Percentiles rank a stretch among this genome's conserved stretches.
phyloP scores from a whole-genome alignment of 148 eudicot genomes.

The Rhododendron vialii region DNA sequence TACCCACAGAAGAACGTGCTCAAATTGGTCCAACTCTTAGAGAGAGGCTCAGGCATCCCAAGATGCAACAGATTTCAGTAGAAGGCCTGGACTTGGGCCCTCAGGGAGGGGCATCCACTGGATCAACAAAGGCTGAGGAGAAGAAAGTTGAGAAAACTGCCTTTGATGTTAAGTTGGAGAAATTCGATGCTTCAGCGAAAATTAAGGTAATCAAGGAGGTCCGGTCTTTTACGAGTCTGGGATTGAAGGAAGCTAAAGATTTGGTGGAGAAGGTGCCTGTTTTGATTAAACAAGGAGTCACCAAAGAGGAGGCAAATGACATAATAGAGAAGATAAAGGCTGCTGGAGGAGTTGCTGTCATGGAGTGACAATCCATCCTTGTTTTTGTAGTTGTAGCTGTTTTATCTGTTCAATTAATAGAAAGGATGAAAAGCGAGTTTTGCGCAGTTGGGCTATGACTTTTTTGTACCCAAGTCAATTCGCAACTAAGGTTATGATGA shows the following conservation, averaged over 20 bases:
- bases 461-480: background rate
- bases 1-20: background rate
- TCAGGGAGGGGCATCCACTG: background rate
- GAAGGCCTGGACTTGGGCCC: background rate
- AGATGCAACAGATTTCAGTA: background rate
- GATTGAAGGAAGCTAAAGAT: conserved; percentile 65
- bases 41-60: background rate
- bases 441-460: background rate
- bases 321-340: conserved; percentile 79
- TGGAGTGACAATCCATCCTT: conserved; percentile 43
- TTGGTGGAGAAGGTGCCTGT: conserved; percentile 75
- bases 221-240: conserved; percentile 10
- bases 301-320: conserved; percentile 74
- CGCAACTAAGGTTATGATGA: background rate
- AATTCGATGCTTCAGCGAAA: conserved; percentile 14
- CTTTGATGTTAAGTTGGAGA: conserved; percentile 60
- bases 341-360: conserved; percentile 74
- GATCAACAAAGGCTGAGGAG: conserved; percentile 42
- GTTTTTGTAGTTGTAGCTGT: background rate
- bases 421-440: background rate
- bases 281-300: conserved; percentile 71
- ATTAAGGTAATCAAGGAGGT: conserved; percentile 19
- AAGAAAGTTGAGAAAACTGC: conserved; percentile 67
- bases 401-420: background rate
- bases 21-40: conserved; percentile 5